A percentile compares a stretch with the other conserved stretches of the same genome.
phyloP scores from a whole-genome alignment of 805 yeast species.

The Kodamaea hsintzibuensis region DNA sequence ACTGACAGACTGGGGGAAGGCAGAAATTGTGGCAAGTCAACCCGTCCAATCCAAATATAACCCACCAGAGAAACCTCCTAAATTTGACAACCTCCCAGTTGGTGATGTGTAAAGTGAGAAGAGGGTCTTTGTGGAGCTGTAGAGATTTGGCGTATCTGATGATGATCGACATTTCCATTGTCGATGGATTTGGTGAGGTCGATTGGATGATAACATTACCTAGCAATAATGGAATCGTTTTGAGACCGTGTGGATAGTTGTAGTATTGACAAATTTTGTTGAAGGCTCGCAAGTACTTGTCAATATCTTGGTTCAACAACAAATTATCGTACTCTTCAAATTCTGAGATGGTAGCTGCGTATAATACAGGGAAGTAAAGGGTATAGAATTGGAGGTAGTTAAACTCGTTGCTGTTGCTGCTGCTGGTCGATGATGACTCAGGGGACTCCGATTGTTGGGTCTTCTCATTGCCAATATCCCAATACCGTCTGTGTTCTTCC shows the following conservation, averaged over 20 bases:
- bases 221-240: conserved; percentile 41
- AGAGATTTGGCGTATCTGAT: conserved; percentile 57
- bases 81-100: conserved; percentile 51
- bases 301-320: conserved; percentile 48
- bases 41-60: conserved; percentile 58
- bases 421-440: neutral
- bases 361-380: conserved; percentile 52
- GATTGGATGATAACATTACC: conserved; percentile 53
- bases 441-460: conserved; percentile 1
- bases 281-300: conserved; percentile 49
- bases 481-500: conserved; percentile 48
- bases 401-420: conserved; percentile 18
- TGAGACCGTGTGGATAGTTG: conserved; percentile 49
- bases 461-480: conserved; percentile 36
- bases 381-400: conserved; percentile 48
- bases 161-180: conserved; percentile 55
- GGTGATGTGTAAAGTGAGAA: conserved; percentile 49
- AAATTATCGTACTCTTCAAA: conserved; percentile 57
- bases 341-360: conserved; percentile 60
- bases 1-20: conserved; percentile 52
- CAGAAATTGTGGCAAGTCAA: conserved; percentile 56
- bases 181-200: conserved; percentile 56
- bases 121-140: conserved; percentile 61
- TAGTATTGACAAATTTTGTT: conserved; percentile 50
- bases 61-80: conserved; percentile 68